Percentiles rank a stretch among this genome's conserved stretches.
phyloP scores from a whole-genome alignment of 345 rosid species.

The Xanthoceras sorbifolium region DNA sequence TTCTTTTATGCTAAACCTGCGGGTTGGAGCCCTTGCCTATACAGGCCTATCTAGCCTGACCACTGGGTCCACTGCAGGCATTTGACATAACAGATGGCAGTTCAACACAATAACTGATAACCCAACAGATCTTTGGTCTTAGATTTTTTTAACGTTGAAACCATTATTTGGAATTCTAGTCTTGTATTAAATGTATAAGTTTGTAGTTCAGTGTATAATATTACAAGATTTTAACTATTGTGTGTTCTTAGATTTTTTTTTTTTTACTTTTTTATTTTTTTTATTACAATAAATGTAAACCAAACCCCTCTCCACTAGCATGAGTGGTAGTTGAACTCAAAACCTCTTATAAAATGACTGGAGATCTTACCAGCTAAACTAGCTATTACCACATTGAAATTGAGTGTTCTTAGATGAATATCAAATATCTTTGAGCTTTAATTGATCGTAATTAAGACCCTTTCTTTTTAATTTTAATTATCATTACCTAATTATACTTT shows the following conservation, averaged over 20 bases:
- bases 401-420: not conserved
- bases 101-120: not conserved
- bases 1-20: too few relatives aligned
- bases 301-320: not conserved
- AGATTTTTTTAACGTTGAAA: not conserved
- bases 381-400: not conserved
- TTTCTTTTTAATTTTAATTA: not conserved
- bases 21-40: too few relatives aligned
- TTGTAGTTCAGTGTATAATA: not conserved
- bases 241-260: not conserved
- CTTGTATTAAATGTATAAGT: not conserved
- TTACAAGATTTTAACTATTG: not conserved
- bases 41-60: too few relatives aligned
- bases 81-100: not conserved
- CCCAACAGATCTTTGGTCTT: not conserved
- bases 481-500: slow-evolving; percentile 1
- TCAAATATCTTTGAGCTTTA: not conserved
- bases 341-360: not conserved
- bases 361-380: not conserved
- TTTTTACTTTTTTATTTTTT: not conserved
- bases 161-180: not conserved
- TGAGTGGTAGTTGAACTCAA: not conserved
- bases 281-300: not conserved
- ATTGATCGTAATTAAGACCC: not conserved
- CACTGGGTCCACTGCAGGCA: too few relatives aligned